phyloP scores from a whole-genome alignment of 306 rosid species.

The Quercus dentata region DNA sequence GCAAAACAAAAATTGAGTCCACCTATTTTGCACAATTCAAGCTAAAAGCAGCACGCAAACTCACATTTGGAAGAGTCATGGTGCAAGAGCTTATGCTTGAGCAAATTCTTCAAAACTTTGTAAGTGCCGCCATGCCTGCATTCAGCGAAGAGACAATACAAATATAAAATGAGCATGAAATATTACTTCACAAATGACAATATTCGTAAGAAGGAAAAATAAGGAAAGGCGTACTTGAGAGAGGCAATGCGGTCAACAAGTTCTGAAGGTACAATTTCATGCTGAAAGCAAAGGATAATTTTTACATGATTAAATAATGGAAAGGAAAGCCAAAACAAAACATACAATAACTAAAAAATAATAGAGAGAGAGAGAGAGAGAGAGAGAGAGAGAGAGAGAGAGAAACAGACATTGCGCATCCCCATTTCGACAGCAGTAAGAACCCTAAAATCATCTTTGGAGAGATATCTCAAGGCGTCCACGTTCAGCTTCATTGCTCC shows the following conservation, averaged over 20 bases:
- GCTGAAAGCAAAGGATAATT: slow-evolving; percentile 36
- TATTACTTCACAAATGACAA: not conserved
- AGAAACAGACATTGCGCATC: slow-evolving; percentile 61
- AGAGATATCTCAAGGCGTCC: slow-evolving; percentile 69
- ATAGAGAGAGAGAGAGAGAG: not conserved
- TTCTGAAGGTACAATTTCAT: slow-evolving; percentile 76
- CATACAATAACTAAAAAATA: not conserved
- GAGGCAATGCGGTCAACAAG: slow-evolving; percentile 73
- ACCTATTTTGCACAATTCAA: not conserved
- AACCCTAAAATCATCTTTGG: slow-evolving; percentile 92
- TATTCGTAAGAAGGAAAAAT: not conserved
- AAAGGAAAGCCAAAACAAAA: not conserved
- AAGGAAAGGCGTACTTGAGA: slow-evolving; percentile 45
- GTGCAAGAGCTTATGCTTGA: slow-evolving; percentile 81
- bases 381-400: not conserved
- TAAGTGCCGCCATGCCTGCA: slow-evolving; percentile 89
- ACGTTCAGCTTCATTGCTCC: slow-evolving; percentile 74
- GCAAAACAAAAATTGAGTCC: not conserved
- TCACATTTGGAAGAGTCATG: slow-evolving; percentile 90
- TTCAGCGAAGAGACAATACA: not conserved
- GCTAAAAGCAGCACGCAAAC: slow-evolving; percentile 21
- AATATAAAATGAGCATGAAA: no score
- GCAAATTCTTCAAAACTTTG: slow-evolving; percentile 81
- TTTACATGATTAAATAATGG: not conserved
- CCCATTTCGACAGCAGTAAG: slow-evolving; percentile 92